A percentile compares a stretch with the other conserved stretches of the same genome.
Evolutionary conservation across 306 rosid species (phyloP).

Genomic region (Boehmeria nivea): DNA sequence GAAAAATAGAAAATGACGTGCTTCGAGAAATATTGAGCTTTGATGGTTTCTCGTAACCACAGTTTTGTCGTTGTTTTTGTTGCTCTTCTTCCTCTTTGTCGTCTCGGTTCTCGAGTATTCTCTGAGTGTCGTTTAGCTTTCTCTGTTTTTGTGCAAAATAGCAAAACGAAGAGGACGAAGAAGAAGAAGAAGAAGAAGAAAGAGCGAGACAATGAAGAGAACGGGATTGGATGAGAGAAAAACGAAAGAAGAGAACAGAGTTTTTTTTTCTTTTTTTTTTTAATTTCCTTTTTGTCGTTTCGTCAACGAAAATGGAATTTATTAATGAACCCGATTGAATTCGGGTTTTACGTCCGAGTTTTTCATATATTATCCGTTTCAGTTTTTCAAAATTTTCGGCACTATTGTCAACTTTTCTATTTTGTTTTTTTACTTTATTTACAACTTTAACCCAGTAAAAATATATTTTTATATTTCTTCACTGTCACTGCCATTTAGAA

Average conservation of each 20-base stretch:
- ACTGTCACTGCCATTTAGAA: too few species aligned
- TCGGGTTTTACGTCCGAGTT: slow-evolving; percentile 28
- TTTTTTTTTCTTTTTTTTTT: too few species aligned
- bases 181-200: neutral
- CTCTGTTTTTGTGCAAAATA: neutral
- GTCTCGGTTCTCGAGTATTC: neutral
- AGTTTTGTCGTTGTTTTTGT: too few species aligned
- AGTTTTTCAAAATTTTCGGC: neutral
- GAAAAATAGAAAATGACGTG: too few species aligned
- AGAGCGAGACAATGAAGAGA: neutral
- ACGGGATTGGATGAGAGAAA: neutral
- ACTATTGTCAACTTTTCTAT: neutral
- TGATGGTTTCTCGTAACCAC: too few species aligned
- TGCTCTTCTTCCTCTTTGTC: too few species aligned
- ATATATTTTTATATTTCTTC: neutral
- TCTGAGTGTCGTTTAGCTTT: neutral
- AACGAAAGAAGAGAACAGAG: too few species aligned
- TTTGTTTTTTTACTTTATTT: neutral
- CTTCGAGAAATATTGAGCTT: too few species aligned
- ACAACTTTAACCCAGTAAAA: neutral
- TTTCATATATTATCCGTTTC: neutral
- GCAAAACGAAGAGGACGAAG: neutral
- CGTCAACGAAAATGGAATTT: neutral
- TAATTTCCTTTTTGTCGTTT: slow-evolving; percentile 26
- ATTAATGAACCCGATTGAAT: slow-evolving; percentile 14